phyloP scores from a whole-genome alignment of 768 basidiomycete genomes.

The Phylloporus rhodoxanthus region DNA sequence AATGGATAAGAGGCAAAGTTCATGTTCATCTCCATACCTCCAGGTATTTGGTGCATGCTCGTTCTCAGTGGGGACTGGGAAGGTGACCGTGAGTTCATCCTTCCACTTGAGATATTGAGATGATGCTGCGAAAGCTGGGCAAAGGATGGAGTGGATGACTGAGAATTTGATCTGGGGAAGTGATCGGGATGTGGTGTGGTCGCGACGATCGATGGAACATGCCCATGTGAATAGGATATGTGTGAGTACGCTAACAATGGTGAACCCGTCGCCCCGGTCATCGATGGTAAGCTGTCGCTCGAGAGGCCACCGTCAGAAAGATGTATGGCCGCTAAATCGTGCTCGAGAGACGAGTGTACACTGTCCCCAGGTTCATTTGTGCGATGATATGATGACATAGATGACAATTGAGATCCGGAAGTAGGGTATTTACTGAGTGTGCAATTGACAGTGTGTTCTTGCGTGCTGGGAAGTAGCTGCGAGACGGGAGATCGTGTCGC shows the following conservation, averaged over 20 bases:
- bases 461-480: constrained; percentile 14
- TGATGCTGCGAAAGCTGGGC: constrained; percentile 24
- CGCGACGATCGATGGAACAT: constrained; percentile 46
- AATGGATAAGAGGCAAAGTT: constrained; percentile 8
- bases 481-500: constrained; percentile 29
- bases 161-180: constrained; percentile 13
- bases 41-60: constrained; percentile 15
- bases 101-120: constrained; percentile 17
- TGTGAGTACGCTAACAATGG: constrained; percentile 17
- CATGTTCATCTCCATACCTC: constrained; percentile 10
- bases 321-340: constrained; percentile 18
- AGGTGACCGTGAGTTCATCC: constrained; percentile 27
- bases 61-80: constrained; percentile 29
- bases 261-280: constrained; percentile 4
- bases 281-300: constrained; percentile 2
- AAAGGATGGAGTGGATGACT: constrained; percentile 11
- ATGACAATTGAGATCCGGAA: constrained; percentile 30
- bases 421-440: constrained; percentile 24
- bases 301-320: constrained; percentile 14
- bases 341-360: constrained; percentile 17
- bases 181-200: constrained; percentile 32
- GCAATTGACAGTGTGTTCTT: constrained; percentile 22
- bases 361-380: constrained; percentile 10
- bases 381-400: constrained; percentile 30
- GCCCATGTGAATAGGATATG: constrained; percentile 35